These are phyloP conservation scores for Bryoerythrophyllum caledonicum DNA, from an alignment of 225 moss, liverwort and hornwort species.

Conservation along the genomic window DNA sequence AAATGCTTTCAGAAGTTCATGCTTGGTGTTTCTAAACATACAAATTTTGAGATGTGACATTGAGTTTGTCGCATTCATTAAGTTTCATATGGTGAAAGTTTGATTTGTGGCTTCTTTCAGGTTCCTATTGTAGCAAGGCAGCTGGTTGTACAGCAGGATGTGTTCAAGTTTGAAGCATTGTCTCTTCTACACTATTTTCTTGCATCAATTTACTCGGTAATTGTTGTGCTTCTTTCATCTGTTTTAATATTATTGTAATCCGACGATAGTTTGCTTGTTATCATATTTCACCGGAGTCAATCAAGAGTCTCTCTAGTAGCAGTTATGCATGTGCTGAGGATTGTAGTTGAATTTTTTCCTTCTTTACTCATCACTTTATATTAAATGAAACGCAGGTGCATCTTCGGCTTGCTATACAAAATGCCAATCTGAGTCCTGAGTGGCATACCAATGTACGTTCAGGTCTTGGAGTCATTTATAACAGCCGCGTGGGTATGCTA, in stretches of 20 bases:
- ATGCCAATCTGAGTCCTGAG: slow-evolving; percentile 37
- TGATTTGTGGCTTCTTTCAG: slow-evolving; percentile 44
- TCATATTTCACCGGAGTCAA: background rate
- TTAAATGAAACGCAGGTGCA: slow-evolving; percentile 45
- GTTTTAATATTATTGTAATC: slow-evolving; percentile 1
- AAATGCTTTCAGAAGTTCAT: background rate
- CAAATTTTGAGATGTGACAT: background rate
- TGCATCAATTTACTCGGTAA: slow-evolving; percentile 74
- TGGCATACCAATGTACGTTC: slow-evolving; percentile 76
- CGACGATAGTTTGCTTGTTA: slow-evolving; percentile 7
- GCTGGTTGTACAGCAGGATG: slow-evolving; percentile 70
- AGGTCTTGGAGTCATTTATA: slow-evolving; percentile 88
- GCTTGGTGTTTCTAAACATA: background rate
- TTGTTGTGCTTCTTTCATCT: slow-evolving; percentile 19
- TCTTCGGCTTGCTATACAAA: slow-evolving; percentile 55
- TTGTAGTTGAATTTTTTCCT: slow-evolving; percentile 5
- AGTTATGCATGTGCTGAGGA: slow-evolving; percentile 4
- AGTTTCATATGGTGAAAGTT: slow-evolving; percentile 17
- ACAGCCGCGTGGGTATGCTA: slow-evolving; percentile 83
- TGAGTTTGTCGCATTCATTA: slow-evolving; percentile 11
- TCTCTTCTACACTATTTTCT: slow-evolving; percentile 83
- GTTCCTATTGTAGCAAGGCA: slow-evolving; percentile 74
- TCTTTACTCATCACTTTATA: slow-evolving; percentile 17
- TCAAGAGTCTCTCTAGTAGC: slow-evolving; percentile 15
- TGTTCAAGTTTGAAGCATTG: slow-evolving; percentile 88